phyloP scores from a whole-genome alignment of 371 early-diverging fungal species.

The Apophysomyces trapeziformis region DNA sequence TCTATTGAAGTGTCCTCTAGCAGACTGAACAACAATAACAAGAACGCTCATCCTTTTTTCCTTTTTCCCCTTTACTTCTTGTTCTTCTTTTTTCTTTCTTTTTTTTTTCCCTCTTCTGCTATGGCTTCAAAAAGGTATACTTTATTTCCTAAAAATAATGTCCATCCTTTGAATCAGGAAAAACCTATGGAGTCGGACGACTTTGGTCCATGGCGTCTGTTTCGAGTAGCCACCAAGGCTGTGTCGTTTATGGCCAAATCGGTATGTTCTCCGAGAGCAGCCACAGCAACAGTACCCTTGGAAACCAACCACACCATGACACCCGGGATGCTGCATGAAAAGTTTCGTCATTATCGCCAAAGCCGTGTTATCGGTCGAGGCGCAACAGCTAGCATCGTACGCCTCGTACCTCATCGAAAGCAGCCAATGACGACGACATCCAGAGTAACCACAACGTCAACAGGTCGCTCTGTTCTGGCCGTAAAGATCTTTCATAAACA shows the following conservation, averaged over 20 bases:
- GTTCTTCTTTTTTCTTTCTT: background rate
- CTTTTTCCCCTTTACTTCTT: too few relatives aligned
- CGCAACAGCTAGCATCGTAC: constrained; percentile 26
- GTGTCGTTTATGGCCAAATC: background rate
- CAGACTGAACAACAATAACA: background rate
- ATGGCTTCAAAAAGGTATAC: background rate
- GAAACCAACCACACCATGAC: background rate
- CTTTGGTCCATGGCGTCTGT: background rate
- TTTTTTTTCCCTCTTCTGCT: background rate
- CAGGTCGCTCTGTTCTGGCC: constrained; percentile 22
- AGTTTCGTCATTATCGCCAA: constrained; percentile 21
- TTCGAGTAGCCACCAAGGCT: background rate
- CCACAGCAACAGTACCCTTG: background rate
- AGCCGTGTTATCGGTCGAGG: constrained; percentile 26
- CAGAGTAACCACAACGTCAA: too few relatives aligned
- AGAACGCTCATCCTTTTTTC: background rate
- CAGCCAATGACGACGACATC: background rate
- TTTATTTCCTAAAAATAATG: background rate
- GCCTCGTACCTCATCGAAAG: constrained; percentile 10
- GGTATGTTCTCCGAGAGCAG: background rate
- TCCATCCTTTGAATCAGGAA: background rate
- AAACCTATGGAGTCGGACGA: background rate
- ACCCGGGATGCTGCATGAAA: constrained; percentile 19
- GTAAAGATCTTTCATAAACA: constrained; percentile 45
- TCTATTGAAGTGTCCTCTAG: too few relatives aligned